Conservation (phyloP, 345 rosid species). For the Garcia nutans region DNA sequence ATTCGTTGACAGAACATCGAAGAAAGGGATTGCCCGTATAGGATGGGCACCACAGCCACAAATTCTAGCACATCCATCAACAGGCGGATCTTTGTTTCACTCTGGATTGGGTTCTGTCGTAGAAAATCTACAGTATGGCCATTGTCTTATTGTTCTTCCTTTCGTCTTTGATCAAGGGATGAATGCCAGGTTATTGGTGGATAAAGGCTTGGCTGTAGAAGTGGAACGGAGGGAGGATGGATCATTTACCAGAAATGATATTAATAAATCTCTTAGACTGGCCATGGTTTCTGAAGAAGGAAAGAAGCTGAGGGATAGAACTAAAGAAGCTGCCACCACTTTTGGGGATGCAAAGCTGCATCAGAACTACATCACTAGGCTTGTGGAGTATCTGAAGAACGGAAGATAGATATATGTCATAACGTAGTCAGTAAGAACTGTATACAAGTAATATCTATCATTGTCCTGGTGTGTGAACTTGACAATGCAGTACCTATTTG, state of each 20-base stretch:
- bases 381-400: conserved; percentile 19
- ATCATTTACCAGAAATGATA: conserved; percentile 16
- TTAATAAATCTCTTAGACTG: conserved; percentile 16
- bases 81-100: conserved; percentile 24
- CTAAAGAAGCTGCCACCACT: conserved; percentile 3
- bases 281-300: conserved; percentile 29
- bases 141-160: conserved; percentile 16
- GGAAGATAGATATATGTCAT: not conserved
- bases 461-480: too few species aligned
- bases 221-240: conserved; percentile 27
- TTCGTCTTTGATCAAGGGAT: conserved; percentile 19
- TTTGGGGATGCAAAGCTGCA: conserved; percentile 21
- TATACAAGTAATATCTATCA: too few species aligned
- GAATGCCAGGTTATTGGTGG: conserved; percentile 25
- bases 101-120: conserved; percentile 24
- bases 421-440: not conserved
- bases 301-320: not conserved
- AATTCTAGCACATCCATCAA: conserved; percentile 18
- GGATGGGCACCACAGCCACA: conserved; percentile 24
- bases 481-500: too few species aligned
- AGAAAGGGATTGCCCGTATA: conserved; percentile 8
- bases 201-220: conserved; percentile 27
- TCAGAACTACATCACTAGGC: conserved; percentile 6
- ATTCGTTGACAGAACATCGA: not conserved
- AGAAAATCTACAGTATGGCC: conserved; percentile 30